Evolutionary conservation across 2,329 filamentous ascomycete species (phyloP).

Genomic region (Aspergillus arachidicola): DNA sequence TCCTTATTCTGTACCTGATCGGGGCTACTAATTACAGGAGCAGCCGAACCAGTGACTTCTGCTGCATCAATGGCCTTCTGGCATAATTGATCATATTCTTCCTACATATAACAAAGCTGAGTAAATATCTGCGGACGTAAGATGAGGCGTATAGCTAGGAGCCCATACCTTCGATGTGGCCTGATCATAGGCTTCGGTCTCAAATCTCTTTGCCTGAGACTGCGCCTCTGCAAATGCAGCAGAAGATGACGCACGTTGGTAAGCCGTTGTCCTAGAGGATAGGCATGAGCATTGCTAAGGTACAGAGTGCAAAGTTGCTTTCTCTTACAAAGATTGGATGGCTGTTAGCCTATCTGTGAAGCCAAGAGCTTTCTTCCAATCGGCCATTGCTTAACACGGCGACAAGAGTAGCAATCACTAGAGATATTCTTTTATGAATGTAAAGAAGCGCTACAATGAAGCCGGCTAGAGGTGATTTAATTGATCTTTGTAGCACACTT

Average conservation of each 20-base stretch:
- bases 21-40: slow-evolving; percentile 26
- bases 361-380: slow-evolving; percentile 57
- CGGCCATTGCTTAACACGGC: slow-evolving; percentile 10
- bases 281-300: neutral
- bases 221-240: slow-evolving; percentile 53
- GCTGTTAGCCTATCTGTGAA: slow-evolving; percentile 65
- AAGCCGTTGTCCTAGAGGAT: slow-evolving; percentile 50
- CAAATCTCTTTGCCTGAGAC: slow-evolving; percentile 64
- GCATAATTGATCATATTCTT: slow-evolving; percentile 55
- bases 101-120: slow-evolving; percentile 46
- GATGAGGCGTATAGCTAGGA: neutral
- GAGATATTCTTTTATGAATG: neutral
- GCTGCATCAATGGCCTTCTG: slow-evolving; percentile 41
- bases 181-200: slow-evolving; percentile 50
- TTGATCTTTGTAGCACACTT: neutral
- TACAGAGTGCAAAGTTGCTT: neutral
- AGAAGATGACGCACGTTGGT: slow-evolving; percentile 48
- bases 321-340: slow-evolving; percentile 63
- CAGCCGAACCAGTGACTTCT: slow-evolving; percentile 25
- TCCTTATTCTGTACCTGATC: slow-evolving; percentile 24
- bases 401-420: neutral
- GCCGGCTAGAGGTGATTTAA: neutral
- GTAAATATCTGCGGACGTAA: neutral
- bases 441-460: neutral
- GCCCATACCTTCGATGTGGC: slow-evolving; percentile 41